Evolutionary conservation across 2,329 filamentous ascomycete genomes (phyloP).

Genomic region (Albophoma yamanashiensis): DNA sequence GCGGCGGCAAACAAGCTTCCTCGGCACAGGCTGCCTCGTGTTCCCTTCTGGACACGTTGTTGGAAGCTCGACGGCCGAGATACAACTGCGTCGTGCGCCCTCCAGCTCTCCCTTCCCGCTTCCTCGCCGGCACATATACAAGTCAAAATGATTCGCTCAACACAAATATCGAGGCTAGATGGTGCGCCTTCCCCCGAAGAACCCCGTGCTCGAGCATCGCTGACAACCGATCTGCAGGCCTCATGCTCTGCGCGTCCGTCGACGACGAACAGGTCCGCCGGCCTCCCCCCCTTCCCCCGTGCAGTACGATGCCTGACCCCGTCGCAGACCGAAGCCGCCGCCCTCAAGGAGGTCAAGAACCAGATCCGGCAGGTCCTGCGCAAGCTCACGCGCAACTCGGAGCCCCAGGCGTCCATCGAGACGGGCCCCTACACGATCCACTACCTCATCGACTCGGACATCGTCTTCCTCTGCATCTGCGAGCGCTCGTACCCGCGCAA

Average conservation of each 20-base stretch:
- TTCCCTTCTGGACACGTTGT: slow-evolving; percentile 11
- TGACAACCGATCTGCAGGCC: slow-evolving; percentile 44
- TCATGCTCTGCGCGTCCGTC: slow-evolving; percentile 89
- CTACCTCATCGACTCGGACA: slow-evolving; percentile 73
- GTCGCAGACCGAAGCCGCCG: slow-evolving; percentile 49
- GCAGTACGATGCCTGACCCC: background rate
- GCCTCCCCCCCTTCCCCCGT: background rate
- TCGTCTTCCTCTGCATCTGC: slow-evolving; percentile 90
- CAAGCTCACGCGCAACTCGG: slow-evolving; percentile 77
- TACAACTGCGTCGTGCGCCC: slow-evolving; percentile 2
- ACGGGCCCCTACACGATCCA: slow-evolving; percentile 73
- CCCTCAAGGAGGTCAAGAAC: slow-evolving; percentile 77
- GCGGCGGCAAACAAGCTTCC: background rate
- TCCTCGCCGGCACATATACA: background rate
- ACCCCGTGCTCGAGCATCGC: background rate
- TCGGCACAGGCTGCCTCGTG: background rate
- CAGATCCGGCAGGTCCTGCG: slow-evolving; percentile 88
- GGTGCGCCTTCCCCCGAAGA: slow-evolving; percentile 38
- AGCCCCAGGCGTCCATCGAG: slow-evolving; percentile 87
- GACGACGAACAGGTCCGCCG: slow-evolving; percentile 67
- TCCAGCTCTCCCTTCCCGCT: background rate
- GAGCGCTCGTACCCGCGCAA: slow-evolving; percentile 93
- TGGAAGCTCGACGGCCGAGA: slow-evolving; percentile 4
- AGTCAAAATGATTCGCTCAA: slow-evolving; percentile 70
- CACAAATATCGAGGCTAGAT: slow-evolving; percentile 88